Evolutionary conservation across 2,329 filamentous ascomycete genomes (phyloP).

Genomic region (Colletotrichum sansevieriae): DNA sequence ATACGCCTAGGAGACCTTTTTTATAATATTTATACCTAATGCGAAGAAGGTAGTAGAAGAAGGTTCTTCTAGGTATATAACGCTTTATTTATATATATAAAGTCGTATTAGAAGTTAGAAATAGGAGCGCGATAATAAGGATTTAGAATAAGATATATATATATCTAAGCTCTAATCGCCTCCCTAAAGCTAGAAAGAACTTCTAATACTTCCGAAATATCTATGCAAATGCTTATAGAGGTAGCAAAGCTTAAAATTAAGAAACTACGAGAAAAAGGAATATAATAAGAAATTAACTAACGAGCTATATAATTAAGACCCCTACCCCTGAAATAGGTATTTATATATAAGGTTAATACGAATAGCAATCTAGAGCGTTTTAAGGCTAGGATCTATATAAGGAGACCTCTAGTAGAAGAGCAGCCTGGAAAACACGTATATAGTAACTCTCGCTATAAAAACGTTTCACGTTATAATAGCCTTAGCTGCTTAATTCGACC

Average conservation of each 20-base stretch:
- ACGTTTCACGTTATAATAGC: background rate
- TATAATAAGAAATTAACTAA: background rate
- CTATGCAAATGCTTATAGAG: background rate
- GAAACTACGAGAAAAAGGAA: background rate
- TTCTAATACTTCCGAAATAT: background rate
- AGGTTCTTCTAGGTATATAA: too few species aligned
- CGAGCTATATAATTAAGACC: background rate
- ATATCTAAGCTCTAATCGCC: too few species aligned
- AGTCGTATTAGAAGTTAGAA: too few species aligned
- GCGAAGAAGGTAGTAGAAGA: too few species aligned
- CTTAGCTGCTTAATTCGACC: background rate
- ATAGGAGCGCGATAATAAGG: too few species aligned
- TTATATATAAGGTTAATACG: conserved; percentile 31
- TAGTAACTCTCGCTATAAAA: background rate
- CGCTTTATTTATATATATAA: too few species aligned
- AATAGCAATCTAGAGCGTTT: conserved; percentile 2
- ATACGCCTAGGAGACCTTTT: too few species aligned
- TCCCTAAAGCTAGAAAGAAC: too few species aligned
- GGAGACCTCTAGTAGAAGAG: conserved; percentile 7
- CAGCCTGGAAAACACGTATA: background rate
- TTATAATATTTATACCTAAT: too few species aligned
- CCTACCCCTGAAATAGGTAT: too few species aligned
- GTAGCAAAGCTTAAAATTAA: background rate
- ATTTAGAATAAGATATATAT: too few species aligned
- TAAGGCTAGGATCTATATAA: conserved; percentile 27